Conservation (phyloP, 1,284 basidiomycete species). For the Pisolithus thermaeus region DNA sequence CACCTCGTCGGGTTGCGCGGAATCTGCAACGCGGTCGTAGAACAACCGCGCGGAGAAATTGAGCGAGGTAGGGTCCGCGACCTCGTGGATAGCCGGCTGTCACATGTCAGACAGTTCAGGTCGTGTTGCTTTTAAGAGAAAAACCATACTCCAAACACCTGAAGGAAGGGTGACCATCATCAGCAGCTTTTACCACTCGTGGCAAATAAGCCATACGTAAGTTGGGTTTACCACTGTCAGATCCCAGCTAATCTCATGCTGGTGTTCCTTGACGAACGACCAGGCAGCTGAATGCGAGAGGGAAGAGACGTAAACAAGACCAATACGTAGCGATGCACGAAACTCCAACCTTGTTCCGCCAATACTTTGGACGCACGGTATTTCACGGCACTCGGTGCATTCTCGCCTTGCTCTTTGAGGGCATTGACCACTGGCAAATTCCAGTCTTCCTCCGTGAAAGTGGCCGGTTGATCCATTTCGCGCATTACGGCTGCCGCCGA, state of each 20-base stretch:
- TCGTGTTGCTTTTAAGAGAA: neutral
- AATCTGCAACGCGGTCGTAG: constrained; percentile 28
- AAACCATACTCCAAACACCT: constrained; percentile 31
- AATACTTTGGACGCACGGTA: constrained; percentile 64
- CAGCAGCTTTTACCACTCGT: neutral
- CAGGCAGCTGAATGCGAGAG: constrained; percentile 36
- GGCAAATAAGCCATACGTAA: constrained; percentile 34
- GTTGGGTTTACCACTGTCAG: constrained; percentile 53
- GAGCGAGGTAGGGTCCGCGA: constrained; percentile 37
- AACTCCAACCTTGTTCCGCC: constrained; percentile 50
- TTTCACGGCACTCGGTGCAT: constrained; percentile 37
- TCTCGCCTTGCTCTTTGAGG: constrained; percentile 46
- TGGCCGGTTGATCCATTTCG: constrained; percentile 14
- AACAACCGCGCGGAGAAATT: constrained; percentile 40
- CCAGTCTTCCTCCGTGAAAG: constrained; percentile 54
- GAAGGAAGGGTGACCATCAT: neutral
- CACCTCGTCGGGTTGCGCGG: constrained; percentile 6
- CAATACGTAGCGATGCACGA: neutral
- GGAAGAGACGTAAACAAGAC: neutral
- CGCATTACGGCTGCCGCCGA: constrained; percentile 48
- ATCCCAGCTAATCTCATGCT: constrained; percentile 45
- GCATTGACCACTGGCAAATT: constrained; percentile 49
- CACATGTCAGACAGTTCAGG: neutral
- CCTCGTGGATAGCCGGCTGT: constrained; percentile 46
- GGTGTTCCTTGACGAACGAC: constrained; percentile 54